A percentile compares a stretch with the other conserved stretches of the same genome.
phyloP scores from a whole-genome alignment of 2,329 filamentous ascomycete species.

The Xylaria sp. region DNA sequence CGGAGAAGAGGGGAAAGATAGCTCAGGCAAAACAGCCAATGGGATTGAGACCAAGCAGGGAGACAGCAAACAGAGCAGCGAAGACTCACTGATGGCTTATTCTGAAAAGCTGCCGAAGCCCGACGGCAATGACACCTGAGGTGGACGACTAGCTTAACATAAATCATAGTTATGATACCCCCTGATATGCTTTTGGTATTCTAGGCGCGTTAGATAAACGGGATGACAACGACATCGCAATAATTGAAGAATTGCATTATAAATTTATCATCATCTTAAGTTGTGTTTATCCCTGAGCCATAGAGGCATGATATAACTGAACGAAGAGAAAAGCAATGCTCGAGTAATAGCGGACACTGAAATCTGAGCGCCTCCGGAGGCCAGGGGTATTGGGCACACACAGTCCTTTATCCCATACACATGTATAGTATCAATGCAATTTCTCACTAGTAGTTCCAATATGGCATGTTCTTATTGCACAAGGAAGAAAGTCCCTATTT shows the following conservation, averaged over 20 bases:
- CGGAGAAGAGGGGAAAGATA: slow-evolving; percentile 15
- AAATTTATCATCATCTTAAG: not conserved
- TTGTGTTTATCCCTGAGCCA: no score
- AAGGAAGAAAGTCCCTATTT: no score
- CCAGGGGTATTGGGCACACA: no score
- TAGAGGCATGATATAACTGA: not conserved
- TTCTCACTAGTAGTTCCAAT: no score
- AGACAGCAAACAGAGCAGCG: slow-evolving; percentile 26
- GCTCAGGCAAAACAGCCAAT: not conserved
- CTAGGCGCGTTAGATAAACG: not conserved
- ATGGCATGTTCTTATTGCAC: no score
- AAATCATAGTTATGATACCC: not conserved
- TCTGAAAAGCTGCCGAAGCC: slow-evolving; percentile 46
- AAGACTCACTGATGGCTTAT: slow-evolving; percentile 43
- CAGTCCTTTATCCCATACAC: no score
- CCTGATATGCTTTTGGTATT: not conserved
- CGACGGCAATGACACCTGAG: slow-evolving; percentile 37
- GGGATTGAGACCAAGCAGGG: slow-evolving; percentile 14
- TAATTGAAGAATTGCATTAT: not conserved
- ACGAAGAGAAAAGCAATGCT: not conserved
- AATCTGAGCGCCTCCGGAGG: no score
- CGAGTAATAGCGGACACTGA: not conserved
- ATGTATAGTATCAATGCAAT: no score
- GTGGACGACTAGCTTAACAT: not conserved
- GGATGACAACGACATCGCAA: not conserved